Percentiles rank a stretch among this genome's conserved stretches.
These are phyloP conservation scores for Cyanodermella asteris DNA, from an alignment of 2,329 filamentous ascomycete genomes.

Conservation along the genomic window DNA sequence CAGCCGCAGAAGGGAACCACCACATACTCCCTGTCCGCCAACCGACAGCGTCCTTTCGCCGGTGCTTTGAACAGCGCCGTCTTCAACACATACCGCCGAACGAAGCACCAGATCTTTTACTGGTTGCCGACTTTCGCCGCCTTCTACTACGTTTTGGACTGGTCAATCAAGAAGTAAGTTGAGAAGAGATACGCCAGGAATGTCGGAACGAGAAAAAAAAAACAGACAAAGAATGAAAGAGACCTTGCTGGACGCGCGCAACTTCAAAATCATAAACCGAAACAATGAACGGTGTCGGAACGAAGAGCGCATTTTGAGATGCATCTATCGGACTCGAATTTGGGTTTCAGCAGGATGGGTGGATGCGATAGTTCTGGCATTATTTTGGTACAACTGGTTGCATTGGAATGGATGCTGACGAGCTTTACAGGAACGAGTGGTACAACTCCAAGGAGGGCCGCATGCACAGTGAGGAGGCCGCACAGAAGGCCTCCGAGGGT, in stretches of 20 bases:
- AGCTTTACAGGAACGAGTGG: slow-evolving; percentile 25
- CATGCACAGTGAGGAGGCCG: slow-evolving; percentile 3
- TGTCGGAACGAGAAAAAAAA: no score
- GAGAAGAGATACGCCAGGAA: background rate
- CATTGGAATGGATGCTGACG: no score
- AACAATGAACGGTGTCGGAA: no score
- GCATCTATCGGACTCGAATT: no score
- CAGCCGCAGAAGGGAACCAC: slow-evolving; percentile 37
- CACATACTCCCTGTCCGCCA: slow-evolving; percentile 57
- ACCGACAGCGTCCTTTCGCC: slow-evolving; percentile 75
- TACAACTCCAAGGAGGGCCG: slow-evolving; percentile 27
- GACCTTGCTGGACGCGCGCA: background rate
- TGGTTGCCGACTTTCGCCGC: slow-evolving; percentile 56
- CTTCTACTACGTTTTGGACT: slow-evolving; percentile 68
- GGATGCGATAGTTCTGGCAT: no score
- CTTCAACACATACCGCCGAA: slow-evolving; percentile 89
- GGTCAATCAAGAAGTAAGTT: slow-evolving; percentile 73
- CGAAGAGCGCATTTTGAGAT: no score
- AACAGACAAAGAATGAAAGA: no score
- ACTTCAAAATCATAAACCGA: background rate
- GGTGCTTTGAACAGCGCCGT: slow-evolving; percentile 58
- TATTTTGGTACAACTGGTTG: no score
- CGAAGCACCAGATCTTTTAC: slow-evolving; percentile 72
- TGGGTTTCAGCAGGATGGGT: no score
- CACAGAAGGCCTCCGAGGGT: slow-evolving; percentile 5